Evolutionary conservation across 345 rosid species (phyloP).

Genomic region (Ailanthus altissimus): DNA sequence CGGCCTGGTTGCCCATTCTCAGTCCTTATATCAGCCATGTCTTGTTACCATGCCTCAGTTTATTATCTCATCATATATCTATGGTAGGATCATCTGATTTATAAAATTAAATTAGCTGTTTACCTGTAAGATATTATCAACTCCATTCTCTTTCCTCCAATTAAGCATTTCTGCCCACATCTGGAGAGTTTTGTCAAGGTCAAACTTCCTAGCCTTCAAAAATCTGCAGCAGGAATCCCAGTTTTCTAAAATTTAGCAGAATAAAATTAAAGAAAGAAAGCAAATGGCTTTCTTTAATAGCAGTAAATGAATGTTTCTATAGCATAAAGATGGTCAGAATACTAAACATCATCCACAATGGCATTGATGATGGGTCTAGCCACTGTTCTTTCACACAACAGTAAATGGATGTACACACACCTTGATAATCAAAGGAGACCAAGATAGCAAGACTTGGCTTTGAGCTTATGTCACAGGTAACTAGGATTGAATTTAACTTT

Average conservation of each 20-base stretch:
- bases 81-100: background rate
- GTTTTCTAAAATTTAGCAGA: conserved; percentile 3
- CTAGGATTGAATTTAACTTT: too few species aligned
- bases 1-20: background rate
- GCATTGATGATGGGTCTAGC: background rate
- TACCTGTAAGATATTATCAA: conserved; percentile 83
- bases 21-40: conserved; percentile 9
- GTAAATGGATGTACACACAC: too few species aligned
- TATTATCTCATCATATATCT: background rate
- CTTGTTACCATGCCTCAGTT: conserved; percentile 20
- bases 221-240: conserved; percentile 50
- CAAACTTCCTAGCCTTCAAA: conserved; percentile 86
- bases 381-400: background rate
- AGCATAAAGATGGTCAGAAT: background rate
- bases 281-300: background rate
- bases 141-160: conserved; percentile 81
- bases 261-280: background rate
- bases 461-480: background rate
- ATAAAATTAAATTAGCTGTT: conserved; percentile 16
- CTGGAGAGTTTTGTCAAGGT: conserved; percentile 66
- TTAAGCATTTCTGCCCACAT: conserved; percentile 97
- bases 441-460: background rate
- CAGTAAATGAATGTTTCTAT: background rate
- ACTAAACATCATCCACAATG: background rate
- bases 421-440: background rate